Evolutionary conservation across 1,284 basidiomycete species (phyloP).

Genomic region (Tilletia setariae): DNA sequence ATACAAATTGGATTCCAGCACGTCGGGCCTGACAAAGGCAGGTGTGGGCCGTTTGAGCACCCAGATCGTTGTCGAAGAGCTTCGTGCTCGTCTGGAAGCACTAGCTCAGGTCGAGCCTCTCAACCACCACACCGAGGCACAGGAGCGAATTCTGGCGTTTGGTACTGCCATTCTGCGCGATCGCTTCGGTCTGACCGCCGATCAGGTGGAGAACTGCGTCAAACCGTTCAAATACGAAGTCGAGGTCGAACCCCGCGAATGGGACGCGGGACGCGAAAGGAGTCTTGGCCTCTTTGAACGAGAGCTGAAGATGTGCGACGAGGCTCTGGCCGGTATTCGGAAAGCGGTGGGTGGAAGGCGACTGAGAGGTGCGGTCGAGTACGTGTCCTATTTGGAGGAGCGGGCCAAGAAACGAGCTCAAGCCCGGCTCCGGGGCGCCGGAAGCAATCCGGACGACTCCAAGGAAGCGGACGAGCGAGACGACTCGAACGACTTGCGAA

Average conservation of each 20-base stretch:
- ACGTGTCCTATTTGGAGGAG: slow-evolving; percentile 79
- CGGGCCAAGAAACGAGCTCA: slow-evolving; percentile 67
- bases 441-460: neutral
- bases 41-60: slow-evolving; percentile 95
- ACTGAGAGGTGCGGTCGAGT: slow-evolving; percentile 72
- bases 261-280: slow-evolving; percentile 76
- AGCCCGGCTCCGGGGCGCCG: slow-evolving; percentile 40
- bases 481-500: slow-evolving; percentile 57
- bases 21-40: slow-evolving; percentile 86
- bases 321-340: slow-evolving; percentile 77
- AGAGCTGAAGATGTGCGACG: slow-evolving; percentile 79
- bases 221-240: slow-evolving; percentile 98
- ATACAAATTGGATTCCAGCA: slow-evolving; percentile 89
- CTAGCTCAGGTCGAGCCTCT: slow-evolving; percentile 82
- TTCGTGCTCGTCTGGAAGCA: slow-evolving; percentile 81
- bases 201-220: slow-evolving; percentile 99
- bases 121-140: slow-evolving; percentile 78
- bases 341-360: slow-evolving; percentile 79
- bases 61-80: slow-evolving; percentile 87
- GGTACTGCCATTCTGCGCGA: slow-evolving; percentile 88
- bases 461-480: slow-evolving; percentile 25
- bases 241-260: slow-evolving; percentile 73
- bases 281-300: slow-evolving; percentile 76
- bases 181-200: slow-evolving; percentile 83
- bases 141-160: slow-evolving; percentile 84